Evolutionary conservation across 106 monocot species (phyloP).

Genomic region (Iris macrosiphon): DNA sequence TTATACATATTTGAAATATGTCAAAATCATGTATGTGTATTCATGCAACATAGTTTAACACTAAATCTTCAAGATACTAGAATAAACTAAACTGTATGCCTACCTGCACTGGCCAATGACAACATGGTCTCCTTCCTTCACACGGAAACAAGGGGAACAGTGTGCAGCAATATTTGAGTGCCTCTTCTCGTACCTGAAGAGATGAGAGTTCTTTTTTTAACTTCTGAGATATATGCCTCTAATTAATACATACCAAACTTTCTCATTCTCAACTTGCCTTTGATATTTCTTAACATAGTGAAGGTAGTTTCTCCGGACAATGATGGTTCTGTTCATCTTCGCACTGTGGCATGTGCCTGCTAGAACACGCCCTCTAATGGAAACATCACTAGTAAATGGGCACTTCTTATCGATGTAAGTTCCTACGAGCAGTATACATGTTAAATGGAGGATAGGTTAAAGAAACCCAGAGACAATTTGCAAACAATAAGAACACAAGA

Average conservation of each 20-base stretch:
- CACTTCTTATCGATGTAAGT: conserved; percentile 85
- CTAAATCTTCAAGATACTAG: too few relatives aligned
- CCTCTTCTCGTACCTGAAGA: conserved; percentile 61
- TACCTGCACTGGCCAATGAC: conserved; percentile 84
- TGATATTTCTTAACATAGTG: conserved; percentile 78
- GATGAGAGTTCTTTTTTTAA: background rate
- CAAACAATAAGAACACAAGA: too few relatives aligned
- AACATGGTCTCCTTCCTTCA: conserved; percentile 76
- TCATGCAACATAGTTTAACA: too few relatives aligned
- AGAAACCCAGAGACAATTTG: too few relatives aligned
- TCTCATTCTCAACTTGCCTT: conserved; percentile 19
- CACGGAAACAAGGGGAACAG: conserved; percentile 69
- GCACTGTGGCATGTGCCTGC: conserved; percentile 75
- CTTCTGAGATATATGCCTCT: background rate
- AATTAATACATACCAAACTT: background rate
- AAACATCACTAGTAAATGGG: conserved; percentile 68
- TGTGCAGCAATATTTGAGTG: conserved; percentile 68
- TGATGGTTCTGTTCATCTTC: conserved; percentile 87
- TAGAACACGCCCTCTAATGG: conserved; percentile 65
- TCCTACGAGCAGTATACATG: conserved; percentile 26
- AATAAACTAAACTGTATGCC: too few relatives aligned
- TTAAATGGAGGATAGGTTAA: too few relatives aligned
- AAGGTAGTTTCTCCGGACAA: conserved; percentile 70
- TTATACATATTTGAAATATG: too few relatives aligned
- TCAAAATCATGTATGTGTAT: too few relatives aligned